phyloP scores from a whole-genome alignment of 148 eudicot genomes.

The Cornus controversa region DNA sequence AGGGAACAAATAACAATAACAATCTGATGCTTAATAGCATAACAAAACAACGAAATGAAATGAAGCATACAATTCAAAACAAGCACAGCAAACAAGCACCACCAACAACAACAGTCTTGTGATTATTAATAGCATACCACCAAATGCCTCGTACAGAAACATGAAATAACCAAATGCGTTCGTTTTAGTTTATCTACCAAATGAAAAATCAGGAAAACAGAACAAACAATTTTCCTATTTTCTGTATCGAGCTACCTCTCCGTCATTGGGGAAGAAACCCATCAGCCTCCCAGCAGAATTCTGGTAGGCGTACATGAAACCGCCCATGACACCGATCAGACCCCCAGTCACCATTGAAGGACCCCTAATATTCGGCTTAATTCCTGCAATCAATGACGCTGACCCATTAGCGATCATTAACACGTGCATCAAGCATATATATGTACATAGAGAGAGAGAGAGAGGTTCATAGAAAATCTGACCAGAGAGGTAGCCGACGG shows the following conservation, averaged over 20 bases:
- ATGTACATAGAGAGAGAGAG: background rate
- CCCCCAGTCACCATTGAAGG: constrained; percentile 98
- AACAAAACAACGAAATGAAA: background rate
- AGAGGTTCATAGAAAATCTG: background rate
- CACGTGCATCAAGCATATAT: background rate
- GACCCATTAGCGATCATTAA: background rate
- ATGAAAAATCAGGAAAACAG: background rate
- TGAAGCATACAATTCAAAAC: background rate
- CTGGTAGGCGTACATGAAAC: constrained; percentile 96
- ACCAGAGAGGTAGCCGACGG: constrained; percentile 94
- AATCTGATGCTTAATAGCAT: no score
- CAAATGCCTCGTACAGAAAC: constrained; percentile 5
- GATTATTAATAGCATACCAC: constrained; percentile 17
- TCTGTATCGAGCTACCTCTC: constrained; percentile 77
- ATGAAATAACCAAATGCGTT: background rate
- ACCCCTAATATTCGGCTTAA: constrained; percentile 79
- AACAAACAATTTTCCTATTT: constrained; percentile 25
- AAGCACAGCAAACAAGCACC: background rate
- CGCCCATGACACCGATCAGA: constrained; percentile 81
- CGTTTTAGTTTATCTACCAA: background rate
- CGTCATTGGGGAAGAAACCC: constrained; percentile 96
- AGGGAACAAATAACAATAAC: background rate
- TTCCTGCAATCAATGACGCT: constrained; percentile 50
- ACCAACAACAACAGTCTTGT: background rate
- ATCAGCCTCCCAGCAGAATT: constrained; percentile 92